Percentiles rank a stretch among this genome's conserved stretches.
These are phyloP conservation scores for Erythrobasidium hasegawianum DNA, from an alignment of 1,284 basidiomycete genomes.

Conservation along the genomic window DNA sequence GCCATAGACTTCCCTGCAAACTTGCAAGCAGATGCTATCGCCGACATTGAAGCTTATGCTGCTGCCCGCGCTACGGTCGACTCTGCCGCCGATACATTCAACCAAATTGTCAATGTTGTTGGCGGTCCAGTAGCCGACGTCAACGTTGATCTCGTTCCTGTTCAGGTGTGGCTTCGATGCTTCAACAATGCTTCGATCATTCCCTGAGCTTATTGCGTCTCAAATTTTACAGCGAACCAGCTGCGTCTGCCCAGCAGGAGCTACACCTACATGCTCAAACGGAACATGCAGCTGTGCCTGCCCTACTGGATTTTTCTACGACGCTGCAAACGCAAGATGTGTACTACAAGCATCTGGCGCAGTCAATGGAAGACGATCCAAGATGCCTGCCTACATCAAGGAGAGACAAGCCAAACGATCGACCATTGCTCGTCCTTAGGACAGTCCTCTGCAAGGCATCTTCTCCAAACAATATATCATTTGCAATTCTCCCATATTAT, in stretches of 20 bases:
- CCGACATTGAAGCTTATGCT: constrained; percentile 63
- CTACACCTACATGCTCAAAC: neutral
- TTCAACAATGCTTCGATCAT: neutral
- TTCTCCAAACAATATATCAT: too few relatives aligned
- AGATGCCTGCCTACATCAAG: too few relatives aligned
- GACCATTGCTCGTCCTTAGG: too few relatives aligned
- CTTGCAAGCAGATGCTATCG: neutral
- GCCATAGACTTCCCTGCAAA: neutral
- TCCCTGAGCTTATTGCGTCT: neutral
- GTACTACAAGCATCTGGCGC: neutral
- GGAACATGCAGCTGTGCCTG: neutral
- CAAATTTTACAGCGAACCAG: neutral
- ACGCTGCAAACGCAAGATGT: neutral
- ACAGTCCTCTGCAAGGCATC: too few relatives aligned
- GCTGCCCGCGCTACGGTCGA: constrained; percentile 66
- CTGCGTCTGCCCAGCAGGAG: neutral
- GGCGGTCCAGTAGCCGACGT: neutral
- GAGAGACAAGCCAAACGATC: too few relatives aligned
- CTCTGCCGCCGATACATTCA: constrained; percentile 62
- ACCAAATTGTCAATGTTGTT: constrained; percentile 51
- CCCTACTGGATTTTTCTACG: neutral
- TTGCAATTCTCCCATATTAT: too few relatives aligned
- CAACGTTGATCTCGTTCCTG: neutral
- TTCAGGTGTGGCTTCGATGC: neutral
- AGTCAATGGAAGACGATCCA: too few relatives aligned